phyloP scores from a whole-genome alignment of 2,329 filamentous ascomycete species.

The Phymatotrichopsis omnivora region DNA sequence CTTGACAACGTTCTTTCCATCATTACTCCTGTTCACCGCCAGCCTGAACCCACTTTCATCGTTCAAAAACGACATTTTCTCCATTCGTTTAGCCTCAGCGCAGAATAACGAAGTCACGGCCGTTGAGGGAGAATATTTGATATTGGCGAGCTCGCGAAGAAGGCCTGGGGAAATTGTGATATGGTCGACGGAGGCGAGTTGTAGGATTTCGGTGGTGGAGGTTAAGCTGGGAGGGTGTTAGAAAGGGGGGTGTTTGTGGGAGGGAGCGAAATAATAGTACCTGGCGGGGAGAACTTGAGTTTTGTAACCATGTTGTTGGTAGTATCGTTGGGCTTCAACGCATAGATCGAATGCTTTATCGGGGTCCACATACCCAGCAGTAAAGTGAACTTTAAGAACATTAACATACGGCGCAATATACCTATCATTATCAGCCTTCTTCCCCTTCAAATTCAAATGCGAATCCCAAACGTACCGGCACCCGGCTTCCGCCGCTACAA shows the following conservation, averaged over 20 bases:
- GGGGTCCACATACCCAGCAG: constrained; percentile 40
- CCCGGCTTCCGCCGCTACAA: constrained; percentile 46
- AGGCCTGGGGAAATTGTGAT: constrained; percentile 50
- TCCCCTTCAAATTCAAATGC: too few species aligned
- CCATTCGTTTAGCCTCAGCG: constrained; percentile 15
- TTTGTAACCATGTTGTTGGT: constrained; percentile 40
- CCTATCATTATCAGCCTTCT: too few species aligned
- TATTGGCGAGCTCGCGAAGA: constrained; percentile 40
- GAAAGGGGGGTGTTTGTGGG: neutral
- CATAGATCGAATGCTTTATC: constrained; percentile 42
- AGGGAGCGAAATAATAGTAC: constrained; percentile 10
- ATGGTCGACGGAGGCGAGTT: constrained; percentile 47
- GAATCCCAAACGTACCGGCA: too few species aligned
- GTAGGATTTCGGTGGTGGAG: constrained; percentile 48
- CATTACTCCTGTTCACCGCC: constrained; percentile 29
- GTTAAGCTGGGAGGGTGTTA: constrained; percentile 40
- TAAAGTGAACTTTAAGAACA: constrained; percentile 53
- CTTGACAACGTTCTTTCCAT: neutral
- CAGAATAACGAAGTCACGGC: constrained; percentile 32
- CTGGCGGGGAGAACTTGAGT: constrained; percentile 47
- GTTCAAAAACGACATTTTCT: constrained; percentile 23
- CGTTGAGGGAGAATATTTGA: constrained; percentile 33
- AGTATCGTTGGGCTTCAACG: constrained; percentile 42
- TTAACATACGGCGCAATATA: constrained; percentile 57
- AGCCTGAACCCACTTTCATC: too few species aligned